Evolutionary conservation across 2,329 filamentous ascomycete genomes (phyloP).

Genomic region (Scytalidium lignicola): DNA sequence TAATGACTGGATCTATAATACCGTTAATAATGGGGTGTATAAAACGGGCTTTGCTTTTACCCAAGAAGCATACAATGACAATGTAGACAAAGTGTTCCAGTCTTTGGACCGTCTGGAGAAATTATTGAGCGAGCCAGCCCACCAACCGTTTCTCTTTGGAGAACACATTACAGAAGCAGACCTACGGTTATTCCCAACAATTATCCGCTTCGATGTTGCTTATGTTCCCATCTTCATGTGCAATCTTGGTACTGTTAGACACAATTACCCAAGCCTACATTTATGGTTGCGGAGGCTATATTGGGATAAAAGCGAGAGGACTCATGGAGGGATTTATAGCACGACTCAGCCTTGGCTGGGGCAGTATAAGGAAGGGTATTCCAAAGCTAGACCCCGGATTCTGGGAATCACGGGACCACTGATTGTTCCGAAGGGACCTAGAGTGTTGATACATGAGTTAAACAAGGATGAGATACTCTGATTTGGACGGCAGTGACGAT

Average conservation of each 20-base stretch:
- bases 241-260: slow-evolving; percentile 56
- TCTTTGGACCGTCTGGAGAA: slow-evolving; percentile 59
- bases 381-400: no score
- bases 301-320: slow-evolving; percentile 48
- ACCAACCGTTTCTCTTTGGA: slow-evolving; percentile 58
- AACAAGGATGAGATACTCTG: no score
- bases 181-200: slow-evolving; percentile 61
- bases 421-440: no score
- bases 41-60: slow-evolving; percentile 60
- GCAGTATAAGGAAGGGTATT: no score
- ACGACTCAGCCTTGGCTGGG: no score
- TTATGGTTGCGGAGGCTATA: slow-evolving; percentile 65
- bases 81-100: slow-evolving; percentile 54
- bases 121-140: slow-evolving; percentile 28
- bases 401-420: no score
- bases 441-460: no score
- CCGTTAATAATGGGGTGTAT: slow-evolving; percentile 45
- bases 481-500: no score
- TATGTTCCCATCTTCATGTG: slow-evolving; percentile 62
- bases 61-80: slow-evolving; percentile 61
- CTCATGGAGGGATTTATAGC: no score
- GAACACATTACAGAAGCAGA: slow-evolving; percentile 63
- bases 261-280: slow-evolving; percentile 63
- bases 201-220: slow-evolving; percentile 61
- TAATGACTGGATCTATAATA: slow-evolving; percentile 62